These are phyloP conservation scores for Sclerotinia minor DNA, from an alignment of 2,329 filamentous ascomycete genomes.

Conservation along the genomic window DNA sequence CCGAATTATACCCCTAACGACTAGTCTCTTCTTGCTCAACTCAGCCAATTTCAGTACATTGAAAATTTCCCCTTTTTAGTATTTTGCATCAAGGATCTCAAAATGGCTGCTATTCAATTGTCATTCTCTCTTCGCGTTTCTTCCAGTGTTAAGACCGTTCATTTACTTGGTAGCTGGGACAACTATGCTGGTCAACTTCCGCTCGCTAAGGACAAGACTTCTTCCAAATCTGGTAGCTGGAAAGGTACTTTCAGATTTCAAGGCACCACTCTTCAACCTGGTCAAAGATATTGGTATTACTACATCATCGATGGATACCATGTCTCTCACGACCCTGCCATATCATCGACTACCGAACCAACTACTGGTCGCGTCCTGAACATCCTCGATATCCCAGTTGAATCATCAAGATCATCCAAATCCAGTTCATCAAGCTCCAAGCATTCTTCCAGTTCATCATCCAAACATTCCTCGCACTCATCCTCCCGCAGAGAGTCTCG, in stretches of 20 bases:
- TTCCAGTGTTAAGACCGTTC: slow-evolving; percentile 94
- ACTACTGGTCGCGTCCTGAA: slow-evolving; percentile 97
- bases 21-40: slow-evolving; percentile 46
- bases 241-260: slow-evolving; percentile 97
- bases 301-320: slow-evolving; percentile 99
- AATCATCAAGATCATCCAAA: slow-evolving; percentile 50
- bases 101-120: slow-evolving; percentile 88
- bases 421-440: slow-evolving; percentile 42
- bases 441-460: slow-evolving; percentile 46
- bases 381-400: slow-evolving; percentile 82
- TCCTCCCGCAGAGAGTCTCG: slow-evolving; percentile 46
- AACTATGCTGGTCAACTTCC: slow-evolving; percentile 93
- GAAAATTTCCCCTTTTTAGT: slow-evolving; percentile 34
- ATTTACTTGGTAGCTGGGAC: slow-evolving; percentile 97
- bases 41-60: slow-evolving; percentile 37
- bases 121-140: slow-evolving; percentile 96
- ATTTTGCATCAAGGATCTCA: slow-evolving; percentile 46
- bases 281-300: slow-evolving; percentile 99
- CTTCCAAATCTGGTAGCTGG: slow-evolving; percentile 87
- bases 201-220: slow-evolving; percentile 81
- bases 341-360: slow-evolving; percentile 86
- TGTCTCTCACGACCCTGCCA: slow-evolving; percentile 91
- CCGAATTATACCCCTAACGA: slow-evolving; percentile 29
- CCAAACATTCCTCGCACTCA: slow-evolving; percentile 45
- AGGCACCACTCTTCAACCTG: slow-evolving; percentile 78